Evolutionary conservation across 257 asterid species (phyloP).

Genomic region (Solanum ossicruentum): DNA sequence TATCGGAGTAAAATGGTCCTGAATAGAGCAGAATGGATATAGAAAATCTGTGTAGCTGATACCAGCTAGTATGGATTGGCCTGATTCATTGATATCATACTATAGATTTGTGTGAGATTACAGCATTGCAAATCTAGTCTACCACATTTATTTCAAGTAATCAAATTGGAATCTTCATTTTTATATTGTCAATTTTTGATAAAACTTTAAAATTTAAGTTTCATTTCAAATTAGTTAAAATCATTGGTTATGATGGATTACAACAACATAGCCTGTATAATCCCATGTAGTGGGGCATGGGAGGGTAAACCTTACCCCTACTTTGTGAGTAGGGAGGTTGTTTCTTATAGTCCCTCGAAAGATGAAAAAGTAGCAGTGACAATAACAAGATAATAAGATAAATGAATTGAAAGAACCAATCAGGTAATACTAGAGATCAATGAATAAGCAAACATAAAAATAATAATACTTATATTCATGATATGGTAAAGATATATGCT

Average conservation of each 20-base stretch:
- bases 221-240: neutral
- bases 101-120: neutral
- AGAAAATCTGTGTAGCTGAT: neutral
- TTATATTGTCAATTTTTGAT: neutral
- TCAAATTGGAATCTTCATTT: neutral
- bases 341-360: neutral
- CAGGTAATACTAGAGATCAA: too few species aligned
- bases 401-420: too few species aligned
- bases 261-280: too few species aligned
- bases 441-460: too few species aligned
- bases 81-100: neutral
- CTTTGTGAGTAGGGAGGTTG: too few species aligned
- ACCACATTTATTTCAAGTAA: neutral
- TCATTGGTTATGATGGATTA: neutral
- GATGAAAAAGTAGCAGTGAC: too few species aligned
- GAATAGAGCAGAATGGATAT: neutral
- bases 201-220: neutral
- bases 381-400: too few species aligned
- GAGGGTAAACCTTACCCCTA: too few species aligned
- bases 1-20: neutral
- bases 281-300: too few species aligned
- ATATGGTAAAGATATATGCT: too few species aligned
- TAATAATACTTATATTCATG: too few species aligned
- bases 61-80: neutral
- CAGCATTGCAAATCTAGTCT: neutral